A percentile compares a stretch with the other conserved stretches of the same genome.
Conservation (phyloP, 257 asterid genomes). For the Agastache rugosa region DNA sequence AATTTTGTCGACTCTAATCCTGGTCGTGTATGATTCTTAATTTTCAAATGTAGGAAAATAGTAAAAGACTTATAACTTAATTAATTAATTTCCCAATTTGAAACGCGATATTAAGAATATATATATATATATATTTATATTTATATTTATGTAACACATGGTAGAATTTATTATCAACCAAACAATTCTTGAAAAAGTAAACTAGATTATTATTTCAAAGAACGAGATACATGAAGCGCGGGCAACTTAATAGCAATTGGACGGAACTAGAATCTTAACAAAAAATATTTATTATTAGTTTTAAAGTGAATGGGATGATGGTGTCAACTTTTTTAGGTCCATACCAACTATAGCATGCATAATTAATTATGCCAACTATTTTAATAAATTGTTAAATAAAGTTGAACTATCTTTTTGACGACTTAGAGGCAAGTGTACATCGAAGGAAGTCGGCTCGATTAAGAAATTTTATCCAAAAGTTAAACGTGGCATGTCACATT, state of each 20-base stretch:
- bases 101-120: not conserved
- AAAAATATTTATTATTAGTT: not conserved
- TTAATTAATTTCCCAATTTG: not conserved
- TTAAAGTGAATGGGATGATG: not conserved
- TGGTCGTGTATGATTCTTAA: not conserved
- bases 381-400: not conserved
- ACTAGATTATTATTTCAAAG: not conserved
- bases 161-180: not conserved
- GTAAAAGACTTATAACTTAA: not conserved
- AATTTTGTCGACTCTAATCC: not conserved
- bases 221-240: not conserved
- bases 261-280: not conserved
- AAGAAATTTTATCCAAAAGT: not conserved
- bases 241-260: not conserved
- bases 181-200: not conserved
- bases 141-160: not conserved
- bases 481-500: not conserved
- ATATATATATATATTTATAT: not conserved
- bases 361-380: not conserved
- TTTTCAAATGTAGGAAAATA: no score
- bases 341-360: slow-evolving; percentile 13
- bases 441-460: not conserved
- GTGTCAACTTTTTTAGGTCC: slow-evolving; percentile 22
- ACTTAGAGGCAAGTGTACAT: not conserved
- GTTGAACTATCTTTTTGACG: not conserved